Percentiles rank a stretch among this genome's conserved stretches.
phyloP scores from a whole-genome alignment of 2,329 filamentous ascomycete genomes.

The Aspergillus sp. region DNA sequence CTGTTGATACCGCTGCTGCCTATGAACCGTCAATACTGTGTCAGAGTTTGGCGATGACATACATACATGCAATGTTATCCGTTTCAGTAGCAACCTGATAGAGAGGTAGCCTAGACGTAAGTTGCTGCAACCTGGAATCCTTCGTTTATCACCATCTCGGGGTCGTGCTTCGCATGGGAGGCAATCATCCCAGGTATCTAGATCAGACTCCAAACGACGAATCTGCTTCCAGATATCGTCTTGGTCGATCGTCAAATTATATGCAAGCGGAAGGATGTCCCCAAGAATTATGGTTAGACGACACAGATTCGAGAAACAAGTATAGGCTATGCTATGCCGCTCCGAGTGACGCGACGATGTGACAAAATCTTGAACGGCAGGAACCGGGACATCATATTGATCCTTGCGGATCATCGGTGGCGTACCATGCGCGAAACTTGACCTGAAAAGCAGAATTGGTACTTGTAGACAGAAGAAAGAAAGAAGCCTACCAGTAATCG shows the following conservation, averaged over 20 bases:
- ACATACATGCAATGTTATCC: no score
- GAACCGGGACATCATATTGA: conserved; percentile 50
- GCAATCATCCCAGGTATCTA: conserved; percentile 18
- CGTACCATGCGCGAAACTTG: conserved; percentile 52
- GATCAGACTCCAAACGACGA: conserved; percentile 34
- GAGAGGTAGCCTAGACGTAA: no score
- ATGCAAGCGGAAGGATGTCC: conserved; percentile 24
- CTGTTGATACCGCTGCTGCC: conserved; percentile 34
- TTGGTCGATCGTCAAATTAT: conserved; percentile 31
- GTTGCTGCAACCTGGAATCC: no score
- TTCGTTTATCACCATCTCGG: no score
- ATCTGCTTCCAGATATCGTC: conserved; percentile 19
- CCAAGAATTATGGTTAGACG: conserved; percentile 40
- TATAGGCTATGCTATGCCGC: neutral
- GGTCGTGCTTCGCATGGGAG: no score
- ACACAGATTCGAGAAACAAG: conserved; percentile 27
- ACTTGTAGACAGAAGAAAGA: neutral
- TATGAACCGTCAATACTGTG: conserved; percentile 8
- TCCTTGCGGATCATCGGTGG: conserved; percentile 46
- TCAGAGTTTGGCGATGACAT: no score
- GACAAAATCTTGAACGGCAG: neutral
- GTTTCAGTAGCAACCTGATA: no score
- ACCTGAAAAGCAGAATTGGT: conserved; percentile 33
- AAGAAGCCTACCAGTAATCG: conserved; percentile 47
- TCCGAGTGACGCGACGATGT: neutral